Evolutionary conservation across 345 rosid genomes (phyloP).

Genomic region (Populus euphratica): DNA sequence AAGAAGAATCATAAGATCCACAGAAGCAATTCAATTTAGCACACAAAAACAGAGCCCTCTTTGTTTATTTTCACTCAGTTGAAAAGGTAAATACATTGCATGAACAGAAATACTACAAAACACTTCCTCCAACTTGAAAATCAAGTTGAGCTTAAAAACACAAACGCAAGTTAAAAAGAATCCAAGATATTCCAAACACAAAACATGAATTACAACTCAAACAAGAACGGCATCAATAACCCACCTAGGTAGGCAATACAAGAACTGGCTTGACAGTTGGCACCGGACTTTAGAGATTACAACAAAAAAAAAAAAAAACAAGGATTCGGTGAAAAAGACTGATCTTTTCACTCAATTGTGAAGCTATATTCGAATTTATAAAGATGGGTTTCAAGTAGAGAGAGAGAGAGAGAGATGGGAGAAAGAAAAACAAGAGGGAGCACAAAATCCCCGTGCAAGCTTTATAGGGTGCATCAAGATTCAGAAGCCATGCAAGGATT

Average conservation of each 20-base stretch:
- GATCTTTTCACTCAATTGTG: not conserved
- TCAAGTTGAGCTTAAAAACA: not conserved
- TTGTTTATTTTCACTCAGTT: conserved; percentile 4
- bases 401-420: not conserved
- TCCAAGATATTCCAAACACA: not conserved
- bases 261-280: conserved; percentile 2
- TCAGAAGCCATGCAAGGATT: conserved; percentile 12
- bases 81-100: conserved; percentile 25
- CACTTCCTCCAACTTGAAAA: not conserved
- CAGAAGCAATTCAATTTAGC: not conserved
- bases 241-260: conserved; percentile 27
- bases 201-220: not conserved
- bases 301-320: conserved; percentile 6
- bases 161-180: not conserved
- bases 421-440: conserved; percentile 28
- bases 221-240: conserved; percentile 23
- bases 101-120: conserved; percentile 8
- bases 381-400: conserved; percentile 22
- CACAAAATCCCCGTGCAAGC: conserved; percentile 60
- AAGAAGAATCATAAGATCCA: conserved; percentile 3
- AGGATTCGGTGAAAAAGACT: not conserved
- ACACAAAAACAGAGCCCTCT: not conserved
- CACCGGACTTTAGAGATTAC: conserved; percentile 16
- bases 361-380: not conserved
- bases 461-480: conserved; percentile 41